phyloP scores from a whole-genome alignment of 192 early-diverging fungal species.

The Spinellus fusiger region DNA sequence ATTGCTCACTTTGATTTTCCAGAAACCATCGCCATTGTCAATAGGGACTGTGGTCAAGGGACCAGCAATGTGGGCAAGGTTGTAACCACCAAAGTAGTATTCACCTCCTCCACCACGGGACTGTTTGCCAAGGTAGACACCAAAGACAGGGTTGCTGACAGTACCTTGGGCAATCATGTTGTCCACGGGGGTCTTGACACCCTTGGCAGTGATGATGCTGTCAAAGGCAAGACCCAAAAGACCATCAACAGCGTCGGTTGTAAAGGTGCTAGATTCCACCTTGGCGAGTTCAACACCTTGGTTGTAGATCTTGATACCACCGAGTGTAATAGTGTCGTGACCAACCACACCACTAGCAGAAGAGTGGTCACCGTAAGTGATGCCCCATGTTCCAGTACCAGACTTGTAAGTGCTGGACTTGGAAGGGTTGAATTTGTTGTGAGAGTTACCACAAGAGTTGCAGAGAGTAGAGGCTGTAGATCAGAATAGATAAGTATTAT shows the following conservation, averaged over 20 bases:
- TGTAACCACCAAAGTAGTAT: constrained; percentile 44
- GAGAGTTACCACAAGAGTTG: constrained; percentile 23
- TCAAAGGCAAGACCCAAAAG: constrained; percentile 30
- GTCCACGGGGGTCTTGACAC: constrained; percentile 42
- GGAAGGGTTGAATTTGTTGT: constrained; percentile 43
- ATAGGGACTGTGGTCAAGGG: constrained; percentile 42
- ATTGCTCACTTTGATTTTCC: constrained; percentile 10
- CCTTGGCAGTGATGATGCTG: constrained; percentile 15
- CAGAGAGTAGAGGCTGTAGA: constrained; percentile 32
- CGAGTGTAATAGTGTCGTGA: constrained; percentile 22
- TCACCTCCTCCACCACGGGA: constrained; percentile 27
- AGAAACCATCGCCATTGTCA: constrained; percentile 23
- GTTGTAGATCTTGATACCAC: constrained; percentile 25
- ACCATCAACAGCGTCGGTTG: constrained; percentile 13
- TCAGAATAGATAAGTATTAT: not conserved
- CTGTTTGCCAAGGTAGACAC: constrained; percentile 57
- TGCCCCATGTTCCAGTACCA: constrained; percentile 45
- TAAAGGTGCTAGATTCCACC: constrained; percentile 15
- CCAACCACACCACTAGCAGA: constrained; percentile 18
- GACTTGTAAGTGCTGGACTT: constrained; percentile 48
- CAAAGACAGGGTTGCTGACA: constrained; percentile 60
- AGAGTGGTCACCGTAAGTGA: constrained; percentile 47
- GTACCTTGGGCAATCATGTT: constrained; percentile 48
- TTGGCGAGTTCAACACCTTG: constrained; percentile 27
- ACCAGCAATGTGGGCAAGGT: constrained; percentile 25